These are phyloP conservation scores for Stagonosporopsis chrysanthemi DNA, from an alignment of 2,329 filamentous ascomycete species.

Conservation along the genomic window DNA sequence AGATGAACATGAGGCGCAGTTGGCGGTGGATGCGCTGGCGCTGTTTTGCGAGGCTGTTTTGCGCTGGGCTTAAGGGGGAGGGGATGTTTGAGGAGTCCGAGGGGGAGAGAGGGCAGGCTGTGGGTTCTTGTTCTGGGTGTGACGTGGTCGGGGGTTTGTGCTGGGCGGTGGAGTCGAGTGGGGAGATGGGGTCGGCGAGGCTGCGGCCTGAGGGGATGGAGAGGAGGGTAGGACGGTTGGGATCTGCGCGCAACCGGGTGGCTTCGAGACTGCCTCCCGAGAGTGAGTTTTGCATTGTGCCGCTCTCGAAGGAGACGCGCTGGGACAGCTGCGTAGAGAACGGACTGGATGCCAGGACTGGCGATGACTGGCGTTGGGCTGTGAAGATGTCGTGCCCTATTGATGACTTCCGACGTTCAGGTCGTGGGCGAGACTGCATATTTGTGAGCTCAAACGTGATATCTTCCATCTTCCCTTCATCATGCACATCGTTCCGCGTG, in stretches of 20 bases:
- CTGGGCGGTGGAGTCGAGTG: background rate
- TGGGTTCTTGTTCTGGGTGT: background rate
- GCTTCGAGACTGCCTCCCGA: constrained; percentile 12
- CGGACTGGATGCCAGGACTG: background rate
- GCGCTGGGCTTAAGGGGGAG: constrained; percentile 12
- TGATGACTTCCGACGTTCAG: constrained; percentile 19
- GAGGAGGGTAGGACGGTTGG: constrained; percentile 11
- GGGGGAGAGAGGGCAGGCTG: background rate
- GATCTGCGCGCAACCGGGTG: background rate
- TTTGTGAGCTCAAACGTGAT: constrained; percentile 11
- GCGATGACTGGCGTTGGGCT: constrained; percentile 17
- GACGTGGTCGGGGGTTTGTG: no score
- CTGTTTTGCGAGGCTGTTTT: constrained; percentile 32
- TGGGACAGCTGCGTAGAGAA: background rate
- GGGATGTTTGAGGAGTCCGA: background rate
- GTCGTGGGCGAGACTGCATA: constrained; percentile 1
- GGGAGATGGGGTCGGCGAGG: constrained; percentile 2
- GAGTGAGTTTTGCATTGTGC: background rate
- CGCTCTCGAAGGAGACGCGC: constrained; percentile 2
- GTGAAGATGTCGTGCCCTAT: constrained; percentile 23
- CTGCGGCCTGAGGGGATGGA: constrained; percentile 18
- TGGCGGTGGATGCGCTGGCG: constrained; percentile 70
- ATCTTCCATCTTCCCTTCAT: constrained; percentile 10
- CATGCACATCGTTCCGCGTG: constrained; percentile 1
- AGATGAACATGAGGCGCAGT: constrained; percentile 76